These are phyloP conservation scores for Geranium incanum DNA, from an alignment of 441 rosid species.

Conservation along the genomic window DNA sequence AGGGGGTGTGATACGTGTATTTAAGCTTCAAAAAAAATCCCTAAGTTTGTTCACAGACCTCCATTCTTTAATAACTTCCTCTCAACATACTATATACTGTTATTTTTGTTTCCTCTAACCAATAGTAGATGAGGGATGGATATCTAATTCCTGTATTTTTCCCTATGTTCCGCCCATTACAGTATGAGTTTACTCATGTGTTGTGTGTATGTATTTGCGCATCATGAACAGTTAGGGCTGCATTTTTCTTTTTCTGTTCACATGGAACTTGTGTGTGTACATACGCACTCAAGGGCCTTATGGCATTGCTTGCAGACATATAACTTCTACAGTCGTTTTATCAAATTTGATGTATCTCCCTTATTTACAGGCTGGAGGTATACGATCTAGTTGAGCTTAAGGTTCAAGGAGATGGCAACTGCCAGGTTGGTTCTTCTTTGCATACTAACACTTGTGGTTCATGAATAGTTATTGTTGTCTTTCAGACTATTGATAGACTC, in stretches of 20 bases:
- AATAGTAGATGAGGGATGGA: too few species aligned
- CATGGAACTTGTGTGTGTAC: background rate
- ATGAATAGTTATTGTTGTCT: background rate
- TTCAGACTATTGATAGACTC: conserved; percentile 11
- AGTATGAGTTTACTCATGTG: background rate
- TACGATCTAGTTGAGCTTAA: conserved; percentile 39
- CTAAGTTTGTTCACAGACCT: too few species aligned
- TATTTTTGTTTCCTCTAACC: too few species aligned
- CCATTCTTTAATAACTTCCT: too few species aligned
- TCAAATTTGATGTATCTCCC: conserved; percentile 7
- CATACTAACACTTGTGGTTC: conserved; percentile 3
- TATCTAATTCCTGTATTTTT: too few species aligned
- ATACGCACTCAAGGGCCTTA: background rate
- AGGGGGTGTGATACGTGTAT: too few species aligned
- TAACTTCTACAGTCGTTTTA: background rate
- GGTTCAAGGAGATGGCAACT: conserved; percentile 52
- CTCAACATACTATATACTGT: too few species aligned
- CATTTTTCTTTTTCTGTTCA: background rate
- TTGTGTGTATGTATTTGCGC: background rate
- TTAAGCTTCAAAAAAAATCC: too few species aligned
- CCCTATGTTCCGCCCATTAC: background rate
- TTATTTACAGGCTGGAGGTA: conserved; percentile 29
- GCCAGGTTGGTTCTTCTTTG: conserved; percentile 36
- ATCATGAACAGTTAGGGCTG: background rate
- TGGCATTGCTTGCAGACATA: background rate